Base-by-base conservation (phyloP, 1,139 yeast genomes). In the Zygosaccharomyces sapae region DNA sequence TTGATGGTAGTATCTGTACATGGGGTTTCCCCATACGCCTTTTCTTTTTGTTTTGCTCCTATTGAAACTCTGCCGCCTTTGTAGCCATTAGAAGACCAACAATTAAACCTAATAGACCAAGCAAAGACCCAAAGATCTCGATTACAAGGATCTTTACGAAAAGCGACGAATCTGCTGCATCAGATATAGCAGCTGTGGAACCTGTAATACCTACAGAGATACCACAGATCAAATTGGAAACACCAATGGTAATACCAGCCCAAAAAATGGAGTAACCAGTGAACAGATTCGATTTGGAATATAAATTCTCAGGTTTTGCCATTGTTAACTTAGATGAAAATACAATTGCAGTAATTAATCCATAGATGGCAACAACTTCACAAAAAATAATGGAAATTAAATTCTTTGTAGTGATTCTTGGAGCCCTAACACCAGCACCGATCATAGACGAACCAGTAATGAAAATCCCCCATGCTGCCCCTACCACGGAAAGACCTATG, bases 391-490 rank as follows among this genome's bases (percentile, higher is more conserved):
- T 92, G 47, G 96, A 85, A 53, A 94, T 94, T 67, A 94, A 79
- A 70, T 92, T 92, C 75, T 94, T 94, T 52, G 99, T 94, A 41
- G 97, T 90, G 67, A 94, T 94, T 66, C 97, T 76, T 43, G 98
- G 98, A 3, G 96, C 92, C 68, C 87, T 87, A 52, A 94, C 97
- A 72, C 98, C 98, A 4, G 98, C 98, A 57, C 99, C 99, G 52
- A 94, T 72, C 58, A 94, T 87, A 36, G 96, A 82, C 1, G 97
- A 77, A 36, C 99, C 99, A 1, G 97, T 92, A 53, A 94, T 80
- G 68, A 92, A 94, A 57, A 94, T 94, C 55, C 99, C 99, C 97
- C 98, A 92, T 9, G 98, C 98, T 16, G 98, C 98, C 38, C 98
- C 99, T 41, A 90, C 85, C 16, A 94, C 97, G 47, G 95, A 83